Percentiles rank a stretch among this genome's conserved stretches.
phyloP scores from a whole-genome alignment of 1,284 basidiomycete genomes.

The Fomitopsis schrenkii region DNA sequence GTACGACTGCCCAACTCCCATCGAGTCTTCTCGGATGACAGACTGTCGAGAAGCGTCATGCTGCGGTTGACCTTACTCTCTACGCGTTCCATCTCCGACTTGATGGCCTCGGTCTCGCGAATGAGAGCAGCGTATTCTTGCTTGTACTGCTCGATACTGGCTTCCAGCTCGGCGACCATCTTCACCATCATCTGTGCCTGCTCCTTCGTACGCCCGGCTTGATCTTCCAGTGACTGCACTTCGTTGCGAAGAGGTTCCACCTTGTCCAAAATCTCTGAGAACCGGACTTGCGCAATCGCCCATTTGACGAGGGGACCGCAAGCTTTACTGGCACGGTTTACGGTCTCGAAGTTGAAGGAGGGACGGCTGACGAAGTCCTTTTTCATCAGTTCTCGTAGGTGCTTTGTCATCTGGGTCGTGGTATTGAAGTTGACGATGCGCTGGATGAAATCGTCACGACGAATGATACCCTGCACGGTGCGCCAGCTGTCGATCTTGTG shows the following conservation, averaged over 20 bases:
- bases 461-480: constrained; percentile 93
- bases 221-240: constrained; percentile 88
- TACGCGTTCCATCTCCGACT: constrained; percentile 96
- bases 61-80: constrained; percentile 96
- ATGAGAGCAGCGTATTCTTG: constrained; percentile 97
- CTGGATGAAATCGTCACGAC: constrained; percentile 96
- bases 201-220: constrained; percentile 91
- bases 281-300: constrained; percentile 96
- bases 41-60: constrained; percentile 91
- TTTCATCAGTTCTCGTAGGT: constrained; percentile 90
- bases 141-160: constrained; percentile 93
- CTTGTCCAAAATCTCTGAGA: constrained; percentile 97
- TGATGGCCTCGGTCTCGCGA: constrained; percentile 97
- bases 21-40: constrained; percentile 91
- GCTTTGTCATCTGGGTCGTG: constrained; percentile 83
- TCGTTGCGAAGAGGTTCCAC: constrained; percentile 97
- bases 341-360: constrained; percentile 93
- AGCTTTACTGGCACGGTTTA: constrained; percentile 94
- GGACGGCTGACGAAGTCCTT: constrained; percentile 90
- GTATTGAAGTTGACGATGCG: constrained; percentile 98
- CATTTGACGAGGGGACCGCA: constrained; percentile 98
- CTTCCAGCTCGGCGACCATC: constrained; percentile 92
- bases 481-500: constrained; percentile 98
- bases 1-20: constrained; percentile 97
- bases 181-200: constrained; percentile 87